These are phyloP conservation scores for Hyphopichia burtonii DNA, from an alignment of 1,139 yeast species.

Conservation along the genomic window DNA sequence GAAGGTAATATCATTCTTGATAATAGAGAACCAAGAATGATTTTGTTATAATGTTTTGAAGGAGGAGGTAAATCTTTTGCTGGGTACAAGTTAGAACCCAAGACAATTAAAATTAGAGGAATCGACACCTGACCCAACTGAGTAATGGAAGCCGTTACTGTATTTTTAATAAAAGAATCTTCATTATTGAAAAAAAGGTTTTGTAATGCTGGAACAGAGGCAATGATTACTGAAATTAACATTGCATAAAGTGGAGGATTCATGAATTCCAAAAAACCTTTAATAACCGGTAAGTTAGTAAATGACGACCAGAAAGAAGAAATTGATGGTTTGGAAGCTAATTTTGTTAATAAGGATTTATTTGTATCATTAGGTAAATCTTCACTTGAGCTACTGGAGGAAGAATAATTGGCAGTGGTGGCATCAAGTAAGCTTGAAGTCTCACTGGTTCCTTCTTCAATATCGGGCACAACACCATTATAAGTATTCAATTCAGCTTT, in stretches of 20 bases:
- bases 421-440: not conserved
- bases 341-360: not conserved
- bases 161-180: constrained; percentile 61
- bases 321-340: not conserved
- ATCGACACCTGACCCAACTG: constrained; percentile 88
- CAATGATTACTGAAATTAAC: constrained; percentile 80
- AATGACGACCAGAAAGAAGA: constrained; percentile 3
- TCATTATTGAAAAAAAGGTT: constrained; percentile 56
- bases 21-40: constrained; percentile 65
- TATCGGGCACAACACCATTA: constrained; percentile 6
- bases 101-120: constrained; percentile 72
- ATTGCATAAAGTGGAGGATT: constrained; percentile 96
- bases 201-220: constrained; percentile 72
- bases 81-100: constrained; percentile 76
- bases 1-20: constrained; percentile 81
- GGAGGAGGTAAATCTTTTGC: constrained; percentile 64
- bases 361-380: no score
- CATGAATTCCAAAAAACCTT: constrained; percentile 54
- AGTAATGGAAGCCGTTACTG: constrained; percentile 70
- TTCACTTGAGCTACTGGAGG: no score
- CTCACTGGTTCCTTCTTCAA: no score
- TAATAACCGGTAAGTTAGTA: constrained; percentile 12
- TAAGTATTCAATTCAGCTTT: constrained; percentile 39
- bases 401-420: not conserved
- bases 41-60: constrained; percentile 54